Evolutionary conservation across 2,329 filamentous ascomycete species (phyloP).

Genomic region (Penicillium crustosum): DNA sequence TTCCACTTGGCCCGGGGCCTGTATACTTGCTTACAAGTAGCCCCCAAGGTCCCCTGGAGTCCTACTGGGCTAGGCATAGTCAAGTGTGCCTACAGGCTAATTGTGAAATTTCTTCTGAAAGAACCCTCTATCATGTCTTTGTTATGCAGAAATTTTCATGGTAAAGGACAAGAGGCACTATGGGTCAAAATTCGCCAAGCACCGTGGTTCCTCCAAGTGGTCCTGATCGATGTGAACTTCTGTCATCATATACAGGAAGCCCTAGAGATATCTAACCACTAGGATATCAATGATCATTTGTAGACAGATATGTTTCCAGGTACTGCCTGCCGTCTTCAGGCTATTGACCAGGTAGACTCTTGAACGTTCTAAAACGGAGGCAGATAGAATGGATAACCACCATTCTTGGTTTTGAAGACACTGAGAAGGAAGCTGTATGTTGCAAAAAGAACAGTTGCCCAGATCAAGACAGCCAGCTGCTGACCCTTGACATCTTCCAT

Average conservation of each 20-base stretch:
- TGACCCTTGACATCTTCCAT: constrained; percentile 75
- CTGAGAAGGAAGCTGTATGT: constrained; percentile 94
- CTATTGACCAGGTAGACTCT: constrained; percentile 18
- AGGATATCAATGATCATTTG: not conserved
- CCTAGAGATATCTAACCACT: not conserved
- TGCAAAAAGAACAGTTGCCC: constrained; percentile 72
- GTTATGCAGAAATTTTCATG: not conserved
- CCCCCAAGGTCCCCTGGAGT: not conserved
- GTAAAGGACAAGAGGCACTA: not conserved
- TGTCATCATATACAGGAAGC: not conserved
- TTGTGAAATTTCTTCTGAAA: not conserved
- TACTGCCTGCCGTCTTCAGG: not conserved
- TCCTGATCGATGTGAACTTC: not conserved
- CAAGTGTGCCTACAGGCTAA: not conserved
- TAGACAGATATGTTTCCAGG: not conserved
- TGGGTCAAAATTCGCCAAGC: not conserved
- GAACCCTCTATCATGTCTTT: not conserved
- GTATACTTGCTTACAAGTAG: not conserved
- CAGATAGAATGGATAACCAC: constrained; percentile 88
- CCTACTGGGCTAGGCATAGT: not conserved
- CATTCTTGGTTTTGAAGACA: constrained; percentile 92
- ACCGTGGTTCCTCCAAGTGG: not conserved
- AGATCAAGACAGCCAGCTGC: constrained; percentile 76
- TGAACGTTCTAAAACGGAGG: constrained; percentile 85
- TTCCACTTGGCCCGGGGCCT: not conserved